phyloP scores from a whole-genome alignment of 1,139 yeast species.

The Casaregolazyma lundiana region DNA sequence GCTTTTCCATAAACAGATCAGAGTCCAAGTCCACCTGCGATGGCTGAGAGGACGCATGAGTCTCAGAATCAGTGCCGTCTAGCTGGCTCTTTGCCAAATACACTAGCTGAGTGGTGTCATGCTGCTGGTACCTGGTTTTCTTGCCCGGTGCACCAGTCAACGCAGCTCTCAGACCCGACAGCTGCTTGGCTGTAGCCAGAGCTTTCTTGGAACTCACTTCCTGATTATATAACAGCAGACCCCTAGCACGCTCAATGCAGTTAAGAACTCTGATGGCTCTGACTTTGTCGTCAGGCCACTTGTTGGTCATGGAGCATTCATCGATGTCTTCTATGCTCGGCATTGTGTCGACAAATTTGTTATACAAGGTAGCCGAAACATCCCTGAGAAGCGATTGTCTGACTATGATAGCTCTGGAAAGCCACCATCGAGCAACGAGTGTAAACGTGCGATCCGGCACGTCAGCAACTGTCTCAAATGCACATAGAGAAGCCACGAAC shows the following conservation, averaged over 20 bases:
- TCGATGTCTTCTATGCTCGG: slow-evolving; percentile 19
- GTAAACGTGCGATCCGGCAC: no score
- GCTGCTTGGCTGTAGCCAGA: slow-evolving; percentile 48
- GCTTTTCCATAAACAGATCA: slow-evolving; percentile 74
- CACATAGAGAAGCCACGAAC: slow-evolving; percentile 25
- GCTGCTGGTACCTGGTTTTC: slow-evolving; percentile 76
- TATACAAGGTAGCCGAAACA: slow-evolving; percentile 29
- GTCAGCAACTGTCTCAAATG: slow-evolving; percentile 20
- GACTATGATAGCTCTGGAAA: slow-evolving; percentile 31
- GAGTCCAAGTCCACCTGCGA: slow-evolving; percentile 58
- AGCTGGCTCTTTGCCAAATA: slow-evolving; percentile 61
- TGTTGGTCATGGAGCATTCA: slow-evolving; percentile 11
- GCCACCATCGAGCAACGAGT: slow-evolving; percentile 32
- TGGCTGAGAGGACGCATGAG: slow-evolving; percentile 37
- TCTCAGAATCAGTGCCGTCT: slow-evolving; percentile 18
- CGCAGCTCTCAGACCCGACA: slow-evolving; percentile 56
- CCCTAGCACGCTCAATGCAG: slow-evolving; percentile 59
- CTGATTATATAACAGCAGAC: slow-evolving; percentile 54
- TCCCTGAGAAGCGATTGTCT: slow-evolving; percentile 34
- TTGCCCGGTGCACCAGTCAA: slow-evolving; percentile 87
- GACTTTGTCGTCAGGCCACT: slow-evolving; percentile 16
- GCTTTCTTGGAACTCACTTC: slow-evolving; percentile 54
- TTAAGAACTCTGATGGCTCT: slow-evolving; percentile 33
- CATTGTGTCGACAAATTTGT: slow-evolving; percentile 26
- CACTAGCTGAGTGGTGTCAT: slow-evolving; percentile 68